Evolutionary conservation across 371 early-diverging fungal species (phyloP).

Genomic region (Paraphysoderma sedebokerense): DNA sequence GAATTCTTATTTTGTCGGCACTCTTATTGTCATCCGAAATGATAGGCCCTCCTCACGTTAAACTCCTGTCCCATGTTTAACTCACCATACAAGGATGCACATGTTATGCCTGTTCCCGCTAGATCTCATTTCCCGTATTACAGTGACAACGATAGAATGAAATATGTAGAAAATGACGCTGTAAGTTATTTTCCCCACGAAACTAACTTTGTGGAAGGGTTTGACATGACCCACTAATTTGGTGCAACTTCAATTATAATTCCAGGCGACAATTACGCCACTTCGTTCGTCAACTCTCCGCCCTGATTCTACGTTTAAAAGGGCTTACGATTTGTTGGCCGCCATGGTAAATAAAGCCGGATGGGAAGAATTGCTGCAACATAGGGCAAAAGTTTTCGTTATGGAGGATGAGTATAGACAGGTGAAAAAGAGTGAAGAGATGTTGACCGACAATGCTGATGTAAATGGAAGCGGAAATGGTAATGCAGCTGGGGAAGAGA

Average conservation of each 20-base stretch:
- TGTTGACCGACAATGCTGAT: neutral
- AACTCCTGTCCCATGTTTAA: slow-evolving; percentile 97
- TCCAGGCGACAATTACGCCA: neutral
- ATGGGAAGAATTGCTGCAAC: slow-evolving; percentile 83
- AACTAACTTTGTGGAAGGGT: too few relatives aligned
- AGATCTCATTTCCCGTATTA: slow-evolving; percentile 55
- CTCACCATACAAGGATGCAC: slow-evolving; percentile 70
- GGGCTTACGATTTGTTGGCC: slow-evolving; percentile 68
- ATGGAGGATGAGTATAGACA: slow-evolving; percentile 94
- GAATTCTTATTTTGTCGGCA: neutral
- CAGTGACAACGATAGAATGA: slow-evolving; percentile 57
- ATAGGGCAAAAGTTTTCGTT: slow-evolving; percentile 75
- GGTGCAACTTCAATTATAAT: too few relatives aligned
- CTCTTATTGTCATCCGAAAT: neutral
- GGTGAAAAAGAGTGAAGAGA: slow-evolving; percentile 40
- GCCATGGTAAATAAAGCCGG: slow-evolving; percentile 62
- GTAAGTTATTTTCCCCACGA: too few relatives aligned
- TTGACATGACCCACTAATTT: too few relatives aligned
- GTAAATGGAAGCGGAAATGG: neutral
- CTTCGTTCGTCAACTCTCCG: slow-evolving; percentile 74
- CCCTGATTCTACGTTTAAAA: slow-evolving; percentile 79
- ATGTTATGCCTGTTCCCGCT: slow-evolving; percentile 78
- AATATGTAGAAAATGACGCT: slow-evolving; percentile 48
- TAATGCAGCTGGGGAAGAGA: neutral
- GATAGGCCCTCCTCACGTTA: slow-evolving; percentile 66